Evolutionary conservation across 2,329 filamentous ascomycete genomes (phyloP).

Genomic region (Cadophora sp.): DNA sequence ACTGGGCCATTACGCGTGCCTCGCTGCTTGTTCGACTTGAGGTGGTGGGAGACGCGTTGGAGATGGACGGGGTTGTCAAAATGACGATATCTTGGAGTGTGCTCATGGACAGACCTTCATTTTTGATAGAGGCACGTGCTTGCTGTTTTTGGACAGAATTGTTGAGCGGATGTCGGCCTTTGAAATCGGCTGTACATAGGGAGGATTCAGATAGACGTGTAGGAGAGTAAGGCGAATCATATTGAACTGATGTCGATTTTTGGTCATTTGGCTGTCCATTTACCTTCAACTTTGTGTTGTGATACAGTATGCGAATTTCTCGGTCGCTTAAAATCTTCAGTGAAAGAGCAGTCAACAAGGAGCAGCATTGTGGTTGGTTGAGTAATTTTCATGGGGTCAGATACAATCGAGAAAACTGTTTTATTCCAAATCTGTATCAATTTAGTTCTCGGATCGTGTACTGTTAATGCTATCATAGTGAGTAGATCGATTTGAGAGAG

Average conservation of each 20-base stretch:
- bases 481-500: background rate
- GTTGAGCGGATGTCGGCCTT: background rate
- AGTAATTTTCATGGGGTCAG: background rate
- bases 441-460: background rate
- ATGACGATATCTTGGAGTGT: slow-evolving; percentile 20
- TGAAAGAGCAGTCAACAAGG: background rate
- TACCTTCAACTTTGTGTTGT: background rate
- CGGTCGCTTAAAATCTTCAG: background rate
- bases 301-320: background rate
- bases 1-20: slow-evolving; percentile 21
- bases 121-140: slow-evolving; percentile 24
- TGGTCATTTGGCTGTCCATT: background rate
- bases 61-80: slow-evolving; percentile 12
- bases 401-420: background rate
- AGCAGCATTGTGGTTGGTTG: slow-evolving; percentile 5
- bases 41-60: background rate
- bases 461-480: background rate
- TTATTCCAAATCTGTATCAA: background rate
- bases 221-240: too few species aligned
- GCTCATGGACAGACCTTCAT: background rate
- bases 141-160: background rate
- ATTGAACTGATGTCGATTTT: background rate
- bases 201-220: too few species aligned
- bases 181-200: background rate
- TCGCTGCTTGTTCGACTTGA: background rate